Base-by-base conservation (phyloP, 345 rosid species). In the Rhodamnia rubescens region DNA sequence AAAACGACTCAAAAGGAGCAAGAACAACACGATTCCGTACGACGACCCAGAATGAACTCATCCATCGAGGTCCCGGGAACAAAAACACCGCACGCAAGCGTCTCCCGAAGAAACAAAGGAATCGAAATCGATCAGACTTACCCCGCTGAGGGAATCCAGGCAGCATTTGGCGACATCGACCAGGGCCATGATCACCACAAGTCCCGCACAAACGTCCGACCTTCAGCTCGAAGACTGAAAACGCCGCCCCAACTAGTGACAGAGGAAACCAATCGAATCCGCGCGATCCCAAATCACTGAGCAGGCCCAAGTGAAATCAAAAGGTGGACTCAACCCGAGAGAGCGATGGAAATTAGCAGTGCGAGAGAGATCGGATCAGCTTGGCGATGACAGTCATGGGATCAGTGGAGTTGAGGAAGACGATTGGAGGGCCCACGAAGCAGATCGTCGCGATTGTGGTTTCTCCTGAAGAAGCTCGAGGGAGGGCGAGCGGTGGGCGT, bases 111-210 rank as follows among this genome's bases (percentile, higher is more conserved):
- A 4, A 52, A 14, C 15, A 82, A 36, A 26, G 18, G 50, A 20
- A 21, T n/a, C 42, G 58, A 44, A 36, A 82, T 21, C 82, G 52
- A 88, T 4, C 81, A 21, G 22, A 90, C 91, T 95, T 87, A 96
- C 99, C 87, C 92, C 94, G 85, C 87, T 83, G 91, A 96, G 91
- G 88, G 99, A 94, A 89, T 93, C 95, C 84, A 93, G 93, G 92
- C 95, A 94, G 82, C 92, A 92, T 85, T 93, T 95, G 78, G 92
- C 92, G 75, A 96, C 92, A 89, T 96, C 98, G 84, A 90, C 90
- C 90, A 92, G 69, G 26, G 88, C 85, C 88, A 86, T 86, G 58
- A n/a, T 1, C 57, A 0, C 47, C 53, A 21, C 47, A 7, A 50
- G 44, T 2, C 84, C 26, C 44, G 59, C 40, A 5, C 44, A 16